Evolutionary conservation across 2,329 filamentous ascomycete genomes (phyloP).

Genomic region (Metarhizium album): DNA sequence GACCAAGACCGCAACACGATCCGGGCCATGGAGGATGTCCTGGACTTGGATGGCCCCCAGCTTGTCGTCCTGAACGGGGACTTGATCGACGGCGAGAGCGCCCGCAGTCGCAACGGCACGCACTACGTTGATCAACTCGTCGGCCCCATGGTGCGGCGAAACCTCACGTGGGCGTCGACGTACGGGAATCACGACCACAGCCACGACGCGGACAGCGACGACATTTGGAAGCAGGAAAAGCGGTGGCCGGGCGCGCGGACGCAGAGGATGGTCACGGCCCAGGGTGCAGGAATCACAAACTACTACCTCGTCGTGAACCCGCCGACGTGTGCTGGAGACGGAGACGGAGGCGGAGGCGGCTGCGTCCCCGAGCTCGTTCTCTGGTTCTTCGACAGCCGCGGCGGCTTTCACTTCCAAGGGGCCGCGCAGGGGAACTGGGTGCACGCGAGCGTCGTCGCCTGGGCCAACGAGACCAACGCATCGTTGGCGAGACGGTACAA

Average conservation of each 20-base stretch:
- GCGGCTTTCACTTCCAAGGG: slow-evolving; percentile 37
- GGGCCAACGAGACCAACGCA: slow-evolving; percentile 28
- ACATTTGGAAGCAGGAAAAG: slow-evolving; percentile 29
- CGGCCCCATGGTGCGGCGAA: slow-evolving; percentile 41
- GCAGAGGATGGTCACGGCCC: slow-evolving; percentile 25
- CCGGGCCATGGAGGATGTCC: slow-evolving; percentile 44
- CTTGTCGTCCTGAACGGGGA: slow-evolving; percentile 63
- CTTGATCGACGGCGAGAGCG: slow-evolving; percentile 57
- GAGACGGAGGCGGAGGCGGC: slow-evolving; percentile 10
- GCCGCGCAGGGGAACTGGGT: slow-evolving; percentile 33
- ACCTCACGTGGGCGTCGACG: slow-evolving; percentile 51
- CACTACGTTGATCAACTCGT: slow-evolving; percentile 49
- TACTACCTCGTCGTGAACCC: slow-evolving; percentile 32
- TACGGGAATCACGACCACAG: slow-evolving; percentile 63
- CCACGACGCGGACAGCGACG: slow-evolving; percentile 40
- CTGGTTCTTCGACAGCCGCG: slow-evolving; percentile 63
- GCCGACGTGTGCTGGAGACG: slow-evolving; percentile 17
- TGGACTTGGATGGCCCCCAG: slow-evolving; percentile 44
- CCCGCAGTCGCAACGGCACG: slow-evolving; percentile 39
- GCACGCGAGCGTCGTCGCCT: slow-evolving; percentile 29
- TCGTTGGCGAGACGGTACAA: slow-evolving; percentile 19
- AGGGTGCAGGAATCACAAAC: slow-evolving; percentile 31
- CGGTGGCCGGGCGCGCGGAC: slow-evolving; percentile 28
- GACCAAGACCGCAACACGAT: slow-evolving; percentile 46
- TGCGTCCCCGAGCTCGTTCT: slow-evolving; percentile 38